Evolutionary conservation across 306 rosid species (phyloP), one percentile per base, ranked within the genome.

Genomic region (Cicer pinnatifidum): DNA sequence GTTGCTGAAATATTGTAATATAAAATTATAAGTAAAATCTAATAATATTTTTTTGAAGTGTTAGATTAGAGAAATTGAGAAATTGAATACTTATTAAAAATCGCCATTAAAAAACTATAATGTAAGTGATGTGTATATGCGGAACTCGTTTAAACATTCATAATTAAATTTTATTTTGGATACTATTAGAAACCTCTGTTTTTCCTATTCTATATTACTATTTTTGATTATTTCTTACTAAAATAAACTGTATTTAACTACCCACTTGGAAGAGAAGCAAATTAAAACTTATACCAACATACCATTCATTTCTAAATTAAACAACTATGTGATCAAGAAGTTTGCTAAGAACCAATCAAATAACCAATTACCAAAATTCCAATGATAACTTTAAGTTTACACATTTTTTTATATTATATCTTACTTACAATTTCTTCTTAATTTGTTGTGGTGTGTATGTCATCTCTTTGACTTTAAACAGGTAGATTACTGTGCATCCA

Each of bases 381-480:
- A 66, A 40, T 40, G 67, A 50, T 23, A 41, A 68, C 8, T 50
- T 28, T 28, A 44, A 75, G 65, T 37, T 37, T 38, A 60, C 40
- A 51, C 7, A 2, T 50, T 71, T 19, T 20, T 19, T 5, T 12
- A 8, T 28, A 54, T 58, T 28, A 12, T 48, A 28, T 7, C 44
- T 47, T 6, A 38, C 16, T 28, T 1, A 41, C 13, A 69, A 15
- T 68, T 67, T 69, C 44, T 47, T 71, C 33, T 38, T 56, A 50
- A 57, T 81, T 59, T 6, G 79, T 72, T 82, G 76, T 71, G 61
- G 54, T 10, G 60, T 77, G 71, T 40, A 41, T 76, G 75, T 77
- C 85, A 77, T 77, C 61, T 66, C 53, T 50, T 82, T 82, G 85
- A 82, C 85, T 77, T 65, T 11, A 41, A 82, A 76, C 57, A 17